Conservation (phyloP, 2,329 filamentous ascomycete genomes). For the Microascus cirrosus region DNA sequence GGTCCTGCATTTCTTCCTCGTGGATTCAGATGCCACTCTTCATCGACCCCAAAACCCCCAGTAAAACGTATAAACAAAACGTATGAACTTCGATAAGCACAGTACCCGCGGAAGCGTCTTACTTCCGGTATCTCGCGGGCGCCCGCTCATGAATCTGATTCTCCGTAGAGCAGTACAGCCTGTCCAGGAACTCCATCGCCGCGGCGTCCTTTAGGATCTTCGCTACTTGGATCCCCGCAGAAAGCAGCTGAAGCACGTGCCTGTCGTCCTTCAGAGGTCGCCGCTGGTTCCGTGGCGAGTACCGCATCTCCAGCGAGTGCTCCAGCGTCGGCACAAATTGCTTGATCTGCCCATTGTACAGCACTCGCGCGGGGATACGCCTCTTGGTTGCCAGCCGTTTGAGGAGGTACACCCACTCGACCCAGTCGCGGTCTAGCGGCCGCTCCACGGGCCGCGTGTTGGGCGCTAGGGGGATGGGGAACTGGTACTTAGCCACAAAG, state of each 20-base stretch:
- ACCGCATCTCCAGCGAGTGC: constrained; percentile 80
- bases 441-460: constrained; percentile 69
- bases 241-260: constrained; percentile 79
- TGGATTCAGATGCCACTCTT: background rate
- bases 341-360: constrained; percentile 87
- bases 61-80: background rate
- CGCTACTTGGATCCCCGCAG: constrained; percentile 75
- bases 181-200: constrained; percentile 74
- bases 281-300: constrained; percentile 64
- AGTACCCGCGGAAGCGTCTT: constrained; percentile 5
- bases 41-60: background rate
- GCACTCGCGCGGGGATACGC: constrained; percentile 69
- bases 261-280: constrained; percentile 79
- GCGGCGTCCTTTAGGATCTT: constrained; percentile 77
- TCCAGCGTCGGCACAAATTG: constrained; percentile 82
- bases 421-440: constrained; percentile 75
- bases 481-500: constrained; percentile 85
- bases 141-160: constrained; percentile 62
- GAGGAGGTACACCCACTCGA: constrained; percentile 81
- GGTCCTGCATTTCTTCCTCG: background rate
- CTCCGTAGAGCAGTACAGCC: constrained; percentile 73
- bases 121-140: constrained; percentile 25
- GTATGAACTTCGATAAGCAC: background rate
- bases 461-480: constrained; percentile 73
- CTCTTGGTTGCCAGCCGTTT: constrained; percentile 79